These are phyloP conservation scores for Russula sp. DNA, from an alignment of 768 basidiomycete genomes.

Conservation along the genomic window DNA sequence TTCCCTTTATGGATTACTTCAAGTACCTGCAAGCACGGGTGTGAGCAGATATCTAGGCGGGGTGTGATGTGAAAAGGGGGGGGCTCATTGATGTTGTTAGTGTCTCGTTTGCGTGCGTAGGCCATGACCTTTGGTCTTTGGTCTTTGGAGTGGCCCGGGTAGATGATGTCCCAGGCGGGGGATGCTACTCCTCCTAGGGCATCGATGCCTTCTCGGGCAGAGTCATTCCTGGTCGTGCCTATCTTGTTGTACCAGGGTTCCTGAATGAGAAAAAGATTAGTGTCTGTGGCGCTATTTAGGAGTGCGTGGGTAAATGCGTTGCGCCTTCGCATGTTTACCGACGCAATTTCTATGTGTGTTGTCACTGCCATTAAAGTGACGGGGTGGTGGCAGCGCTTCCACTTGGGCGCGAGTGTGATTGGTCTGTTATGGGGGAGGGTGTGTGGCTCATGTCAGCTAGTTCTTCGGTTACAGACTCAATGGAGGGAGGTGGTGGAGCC, in stretches of 20 bases:
- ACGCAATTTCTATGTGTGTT: neutral
- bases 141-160: neutral
- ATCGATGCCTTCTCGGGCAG: neutral
- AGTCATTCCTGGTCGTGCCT: neutral
- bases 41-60: neutral
- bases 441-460: too few relatives aligned
- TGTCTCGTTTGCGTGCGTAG: neutral
- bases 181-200: neutral
- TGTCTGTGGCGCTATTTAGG: neutral
- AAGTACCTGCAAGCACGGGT: neutral
- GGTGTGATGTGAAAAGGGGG: neutral
- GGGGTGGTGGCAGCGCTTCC: neutral
- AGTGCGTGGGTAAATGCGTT: neutral
- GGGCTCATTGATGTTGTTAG: neutral
- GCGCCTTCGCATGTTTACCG: neutral
- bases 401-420: neutral
- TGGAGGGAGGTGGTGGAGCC: fast-evolving
- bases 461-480: neutral
- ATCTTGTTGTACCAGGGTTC: neutral
- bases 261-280: neutral
- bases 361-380: neutral
- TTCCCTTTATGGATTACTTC: too few relatives aligned
- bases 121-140: neutral
- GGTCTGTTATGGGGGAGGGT: too few relatives aligned
- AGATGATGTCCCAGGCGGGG: neutral